Evolutionary conservation across 495 filamentous ascomycete species (phyloP).

Genomic region (Lasiosphaeris hirsuta): DNA sequence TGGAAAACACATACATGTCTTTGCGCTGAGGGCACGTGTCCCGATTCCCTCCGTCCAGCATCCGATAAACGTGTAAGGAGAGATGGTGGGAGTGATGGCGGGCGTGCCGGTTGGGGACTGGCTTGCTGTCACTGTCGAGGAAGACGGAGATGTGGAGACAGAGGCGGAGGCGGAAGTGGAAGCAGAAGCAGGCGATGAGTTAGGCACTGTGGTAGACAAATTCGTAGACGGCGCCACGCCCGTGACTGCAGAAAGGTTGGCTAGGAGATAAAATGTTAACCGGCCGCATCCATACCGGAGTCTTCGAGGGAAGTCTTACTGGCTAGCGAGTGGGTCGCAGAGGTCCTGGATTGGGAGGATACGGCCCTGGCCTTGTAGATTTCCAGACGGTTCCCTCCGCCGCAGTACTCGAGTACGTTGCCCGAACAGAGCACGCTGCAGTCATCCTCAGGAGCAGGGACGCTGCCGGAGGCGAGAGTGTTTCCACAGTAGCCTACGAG

Average conservation of each 20-base stretch:
- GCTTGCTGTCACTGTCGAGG: slow-evolving; percentile 7
- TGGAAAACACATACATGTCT: too few relatives aligned
- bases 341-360: neutral
- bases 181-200: too few relatives aligned
- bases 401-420: slow-evolving; percentile 39
- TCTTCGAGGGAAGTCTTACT: neutral
- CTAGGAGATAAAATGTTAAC: too few relatives aligned
- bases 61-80: slow-evolving; percentile 38
- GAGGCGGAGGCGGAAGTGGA: slow-evolving; percentile 11
- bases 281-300: too few relatives aligned
- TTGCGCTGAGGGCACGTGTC: slow-evolving; percentile 32
- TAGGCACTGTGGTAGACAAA: too few relatives aligned
- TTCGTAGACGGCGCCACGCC: too few relatives aligned
- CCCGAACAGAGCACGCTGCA: slow-evolving; percentile 45
- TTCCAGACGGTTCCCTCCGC: slow-evolving; percentile 40
- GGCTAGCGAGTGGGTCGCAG: neutral
- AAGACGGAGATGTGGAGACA: neutral
- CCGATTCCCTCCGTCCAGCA: slow-evolving; percentile 46
- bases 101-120: slow-evolving; percentile 31
- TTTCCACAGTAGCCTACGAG: slow-evolving; percentile 37
- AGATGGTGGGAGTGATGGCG: slow-evolving; percentile 30
- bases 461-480: slow-evolving; percentile 30
- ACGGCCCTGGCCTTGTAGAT: slow-evolving; percentile 29
- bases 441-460: slow-evolving; percentile 25
- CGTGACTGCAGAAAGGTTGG: too few relatives aligned